phyloP scores from a whole-genome alignment of 225 moss, liverwort and hornwort species.

The Sphagnum contortum region DNA sequence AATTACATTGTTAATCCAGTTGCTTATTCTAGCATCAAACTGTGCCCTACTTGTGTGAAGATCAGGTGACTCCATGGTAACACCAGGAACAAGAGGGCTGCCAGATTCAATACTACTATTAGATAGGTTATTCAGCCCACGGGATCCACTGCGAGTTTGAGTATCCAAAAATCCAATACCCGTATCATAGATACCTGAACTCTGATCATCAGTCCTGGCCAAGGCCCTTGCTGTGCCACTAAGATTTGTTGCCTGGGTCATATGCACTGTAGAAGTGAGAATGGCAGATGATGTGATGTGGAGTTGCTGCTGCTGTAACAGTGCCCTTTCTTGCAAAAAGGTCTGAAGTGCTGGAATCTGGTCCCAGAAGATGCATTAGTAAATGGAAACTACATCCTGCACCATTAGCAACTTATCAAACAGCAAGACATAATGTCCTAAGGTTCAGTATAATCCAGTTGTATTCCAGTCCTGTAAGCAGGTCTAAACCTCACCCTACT shows the following conservation, averaged over 20 bases:
- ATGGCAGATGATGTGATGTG: conserved; percentile 90
- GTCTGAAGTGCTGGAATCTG: conserved; percentile 83
- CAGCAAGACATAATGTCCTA: neutral
- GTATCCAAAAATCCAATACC: conserved; percentile 12
- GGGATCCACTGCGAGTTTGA: conserved; percentile 18
- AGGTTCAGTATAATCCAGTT: neutral
- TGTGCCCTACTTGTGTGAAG: neutral
- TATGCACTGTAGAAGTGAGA: conserved; percentile 56
- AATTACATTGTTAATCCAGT: conserved; percentile 28
- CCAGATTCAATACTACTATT: conserved; percentile 14
- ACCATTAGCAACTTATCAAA: neutral
- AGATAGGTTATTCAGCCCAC: conserved; percentile 9
- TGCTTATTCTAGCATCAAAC: conserved; percentile 5
- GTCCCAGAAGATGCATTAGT: neutral
- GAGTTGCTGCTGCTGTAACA: conserved; percentile 65
- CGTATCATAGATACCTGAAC: conserved; percentile 14
- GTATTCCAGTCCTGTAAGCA: neutral
- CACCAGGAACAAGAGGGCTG: neutral
- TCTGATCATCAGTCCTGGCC: conserved; percentile 20
- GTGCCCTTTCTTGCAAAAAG: conserved; percentile 60
- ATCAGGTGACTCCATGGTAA: conserved; percentile 1
- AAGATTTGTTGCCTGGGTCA: conserved; percentile 48
- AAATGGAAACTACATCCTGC: neutral
- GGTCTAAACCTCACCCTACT: neutral
- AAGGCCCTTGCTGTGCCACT: conserved; percentile 21